Evolutionary conservation across 1,139 yeast species (phyloP), one percentile per base, ranked within the genome.

Genomic region (Candida sp.): DNA sequence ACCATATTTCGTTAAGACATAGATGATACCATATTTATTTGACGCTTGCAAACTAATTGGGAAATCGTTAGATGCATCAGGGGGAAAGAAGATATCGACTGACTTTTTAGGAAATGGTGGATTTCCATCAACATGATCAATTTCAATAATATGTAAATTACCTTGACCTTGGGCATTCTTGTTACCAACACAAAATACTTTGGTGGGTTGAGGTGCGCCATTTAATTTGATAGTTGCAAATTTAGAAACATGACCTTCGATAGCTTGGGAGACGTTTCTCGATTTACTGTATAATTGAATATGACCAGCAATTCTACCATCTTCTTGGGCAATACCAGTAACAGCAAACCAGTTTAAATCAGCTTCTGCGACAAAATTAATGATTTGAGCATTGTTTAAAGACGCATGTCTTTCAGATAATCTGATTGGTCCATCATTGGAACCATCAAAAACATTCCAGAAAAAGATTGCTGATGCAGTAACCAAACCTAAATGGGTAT

Each of bases 221-320:
- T 81, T 84, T 54, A 91, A 74, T 51, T 83, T 77, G 50, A 93
- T 67, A 46, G 78, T 73, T 42, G 96, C 91, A 68, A 95, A 95
- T 42, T 84, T 82, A 47, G 96, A 93, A 44, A 95, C 98, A 65
- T 95, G 99, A 54, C 99, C 99, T 62, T 95, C 98, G 57, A 95
- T 89, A 25, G 96, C 95, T 71, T 95, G 99, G 15, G 98, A 90
- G 41, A 91, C 89, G 60, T 87, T 86, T 66, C 98, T 84, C 45
- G 84, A 82, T 62, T 84, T 86, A 47, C 96, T 87, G 68, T 75
- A 95, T 50, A 95, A 79, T 72, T 95, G 99, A 62, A 93, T 87
- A 67, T 89, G 95, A 60, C 99, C 99, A 32, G 91, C 97, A 56
- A 95, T 88, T 58, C 96, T 82, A 50, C 96, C 96, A 55, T 87